Evolutionary conservation across 2,329 filamentous ascomycete species (phyloP), one percentile per base, ranked within the genome.

Genomic region (Neonectria sp.): DNA sequence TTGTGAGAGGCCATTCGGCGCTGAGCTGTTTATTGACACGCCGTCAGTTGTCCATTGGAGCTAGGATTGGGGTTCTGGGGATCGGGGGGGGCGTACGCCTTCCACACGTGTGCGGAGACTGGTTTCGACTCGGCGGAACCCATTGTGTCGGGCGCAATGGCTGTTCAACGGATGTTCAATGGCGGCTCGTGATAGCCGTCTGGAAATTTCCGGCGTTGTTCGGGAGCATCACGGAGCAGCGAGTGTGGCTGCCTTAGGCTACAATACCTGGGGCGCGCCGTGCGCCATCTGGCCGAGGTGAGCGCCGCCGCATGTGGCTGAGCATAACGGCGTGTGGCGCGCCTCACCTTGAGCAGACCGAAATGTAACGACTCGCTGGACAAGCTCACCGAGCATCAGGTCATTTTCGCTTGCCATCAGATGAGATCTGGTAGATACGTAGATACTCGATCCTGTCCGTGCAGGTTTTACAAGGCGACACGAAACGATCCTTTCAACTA

Each of bases 1-100:
- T 78, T 93, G 91, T 73, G 95, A 97, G 81, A 97, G 80, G 75
- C 86, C 84, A 71, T 85, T 82, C 37, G 86, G 84, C 55, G 84
- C 82, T 73, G 78, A 79, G 75, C 77, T 84, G 76, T 76, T 75
- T 77, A 74, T 75, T 73, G 65, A 67, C 69, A 68, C 63, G 35
- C 52, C 57, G 73, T 76, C 61, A 76, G 75, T 74, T 53, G 45
- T 58, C 58, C 49, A 65, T 69, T 43, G 51, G 43, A 33, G 27
- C 17, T 24, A 24, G 27, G 15, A 17, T 21, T 25, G 25, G 57
- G 35, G 35, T 40, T 56, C 40, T 24, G 29, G 45, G 29, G 56
- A 13, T 61, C 43, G 55, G 45, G 40, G 56, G 31, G 8, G 53
- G 82, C 87, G 73, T 82, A 90, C 88, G 85, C 84, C 79, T 87